Evolutionary conservation across 768 basidiomycete species (phyloP), one percentile per base, ranked within the genome.

Genomic region (Pleurotus djamor): DNA sequence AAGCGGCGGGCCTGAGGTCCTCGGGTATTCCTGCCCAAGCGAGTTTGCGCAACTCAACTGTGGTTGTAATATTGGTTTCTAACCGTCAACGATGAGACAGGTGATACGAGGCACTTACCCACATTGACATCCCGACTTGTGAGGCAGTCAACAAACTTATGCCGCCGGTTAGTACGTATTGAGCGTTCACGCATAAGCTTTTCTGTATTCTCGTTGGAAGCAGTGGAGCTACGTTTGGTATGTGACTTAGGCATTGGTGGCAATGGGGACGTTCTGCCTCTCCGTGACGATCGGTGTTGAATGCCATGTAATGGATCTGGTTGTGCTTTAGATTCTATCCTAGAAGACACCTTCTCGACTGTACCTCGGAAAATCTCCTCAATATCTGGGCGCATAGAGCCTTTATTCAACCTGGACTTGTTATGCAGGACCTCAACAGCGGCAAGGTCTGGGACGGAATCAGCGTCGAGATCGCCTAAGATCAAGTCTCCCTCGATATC

Each of bases 11-110:
- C 43, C 97, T 83, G 32, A 99, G 77, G 65, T 95, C 92, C 58
- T 72, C 70, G 0, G 97, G 96, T 28, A 98, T 91, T 21, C 97
- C 97, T 52, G 89, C 89, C 97, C 97, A 99, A 16, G 95, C 89
- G 50, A 97, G 83, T 68, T 94, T 94, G 50, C 95, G 82, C 61
- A 99, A 79, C 69, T 94, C 92, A 16, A 85, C 92, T 91, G 14
- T n/a, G 44, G 14, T 9, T 33, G 35, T 32, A 60, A 47, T 1
- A 17, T 61, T 55, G 59, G 62, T 62, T 47, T 51, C 33, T 6
- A 8, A 52, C 45, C 43, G 36, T 41, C 4, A 4, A 10, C 10
- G 2, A 4, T 4, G 7, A 5, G 2, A 7, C 10, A 3, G 45
- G 16, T 47, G n/a, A 47, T 12, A 5, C 2, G 4, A 7, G 17